phyloP scores from a whole-genome alignment of 495 filamentous ascomycete species.

The Podospora australis region DNA sequence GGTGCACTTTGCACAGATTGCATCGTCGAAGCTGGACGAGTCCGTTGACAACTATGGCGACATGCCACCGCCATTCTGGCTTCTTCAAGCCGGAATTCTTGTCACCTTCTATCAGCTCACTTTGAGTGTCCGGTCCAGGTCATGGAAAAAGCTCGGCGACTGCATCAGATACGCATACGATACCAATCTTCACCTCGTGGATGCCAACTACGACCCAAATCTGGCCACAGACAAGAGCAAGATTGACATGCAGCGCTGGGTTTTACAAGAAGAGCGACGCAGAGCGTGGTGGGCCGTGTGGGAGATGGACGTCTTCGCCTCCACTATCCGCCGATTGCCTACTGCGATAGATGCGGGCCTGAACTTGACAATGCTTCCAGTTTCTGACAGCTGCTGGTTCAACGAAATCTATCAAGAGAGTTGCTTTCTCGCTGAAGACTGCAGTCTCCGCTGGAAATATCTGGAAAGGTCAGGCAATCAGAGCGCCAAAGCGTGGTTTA shows the following conservation, averaged over 20 bases:
- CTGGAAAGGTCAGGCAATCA: slow-evolving; percentile 27
- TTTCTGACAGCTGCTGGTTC: slow-evolving; percentile 29
- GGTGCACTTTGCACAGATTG: slow-evolving; percentile 18
- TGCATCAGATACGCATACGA: slow-evolving; percentile 30
- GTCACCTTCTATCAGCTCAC: slow-evolving; percentile 23
- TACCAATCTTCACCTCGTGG: slow-evolving; percentile 23
- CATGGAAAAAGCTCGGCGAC: slow-evolving; percentile 25
- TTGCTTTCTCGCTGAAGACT: slow-evolving; percentile 23
- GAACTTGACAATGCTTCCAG: slow-evolving; percentile 21
- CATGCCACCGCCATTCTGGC: slow-evolving; percentile 19
- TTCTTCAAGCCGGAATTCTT: slow-evolving; percentile 26
- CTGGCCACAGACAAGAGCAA: neutral
- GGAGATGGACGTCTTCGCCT: slow-evolving; percentile 37
- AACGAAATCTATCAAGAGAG: slow-evolving; percentile 16
- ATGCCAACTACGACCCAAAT: slow-evolving; percentile 10
- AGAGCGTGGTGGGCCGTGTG: slow-evolving; percentile 35
- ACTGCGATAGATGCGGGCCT: slow-evolving; percentile 28
- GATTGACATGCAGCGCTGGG: slow-evolving; percentile 13
- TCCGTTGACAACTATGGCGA: slow-evolving; percentile 23
- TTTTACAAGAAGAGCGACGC: slow-evolving; percentile 22
- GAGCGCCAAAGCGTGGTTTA: slow-evolving; percentile 33
- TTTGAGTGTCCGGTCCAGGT: slow-evolving; percentile 21
- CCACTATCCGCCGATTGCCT: slow-evolving; percentile 25
- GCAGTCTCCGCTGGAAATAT: slow-evolving; percentile 23
- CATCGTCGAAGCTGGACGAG: slow-evolving; percentile 13